A percentile compares a stretch with the other conserved stretches of the same genome.
Conservation (phyloP, 2,329 filamentous ascomycete species). For the Scedosporium apiospermum region DNA sequence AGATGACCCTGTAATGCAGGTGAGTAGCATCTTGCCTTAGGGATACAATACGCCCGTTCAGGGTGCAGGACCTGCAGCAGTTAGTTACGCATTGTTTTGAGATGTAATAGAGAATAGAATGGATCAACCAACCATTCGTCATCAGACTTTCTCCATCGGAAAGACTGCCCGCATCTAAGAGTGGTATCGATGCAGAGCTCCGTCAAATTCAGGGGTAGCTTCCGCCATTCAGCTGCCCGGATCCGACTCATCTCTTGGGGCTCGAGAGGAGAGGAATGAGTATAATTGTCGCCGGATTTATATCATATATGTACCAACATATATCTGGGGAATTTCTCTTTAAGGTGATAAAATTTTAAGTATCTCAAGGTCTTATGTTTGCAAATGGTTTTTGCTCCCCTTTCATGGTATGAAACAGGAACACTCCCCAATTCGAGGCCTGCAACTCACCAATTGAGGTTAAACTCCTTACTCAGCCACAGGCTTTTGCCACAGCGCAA, state of each 20-base stretch:
- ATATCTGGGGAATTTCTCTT: too few relatives aligned
- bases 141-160: constrained; percentile 81
- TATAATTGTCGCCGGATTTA: too few relatives aligned
- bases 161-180: constrained; percentile 89
- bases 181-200: constrained; percentile 95
- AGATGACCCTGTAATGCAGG: constrained; percentile 72
- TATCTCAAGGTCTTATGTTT: too few relatives aligned
- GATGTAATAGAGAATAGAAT: neutral
- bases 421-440: too few relatives aligned
- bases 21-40: constrained; percentile 71
- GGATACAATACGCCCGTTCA: constrained; percentile 76
- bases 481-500: too few relatives aligned
- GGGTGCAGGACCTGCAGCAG: constrained; percentile 60
- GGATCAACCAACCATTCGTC: constrained; percentile 60
- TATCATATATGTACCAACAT: too few relatives aligned
- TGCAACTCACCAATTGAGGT: too few relatives aligned
- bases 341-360: too few relatives aligned
- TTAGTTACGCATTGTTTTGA: neutral
- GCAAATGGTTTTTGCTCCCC: too few relatives aligned
- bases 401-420: too few relatives aligned
- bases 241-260: neutral
- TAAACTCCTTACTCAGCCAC: too few relatives aligned
- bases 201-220: constrained; percentile 68
- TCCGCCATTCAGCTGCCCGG: constrained; percentile 67
- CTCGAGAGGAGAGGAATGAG: neutral